These are phyloP conservation scores for Byssoonygena ceratinophila DNA, from an alignment of 2,329 filamentous ascomycete species.

Conservation along the genomic window DNA sequence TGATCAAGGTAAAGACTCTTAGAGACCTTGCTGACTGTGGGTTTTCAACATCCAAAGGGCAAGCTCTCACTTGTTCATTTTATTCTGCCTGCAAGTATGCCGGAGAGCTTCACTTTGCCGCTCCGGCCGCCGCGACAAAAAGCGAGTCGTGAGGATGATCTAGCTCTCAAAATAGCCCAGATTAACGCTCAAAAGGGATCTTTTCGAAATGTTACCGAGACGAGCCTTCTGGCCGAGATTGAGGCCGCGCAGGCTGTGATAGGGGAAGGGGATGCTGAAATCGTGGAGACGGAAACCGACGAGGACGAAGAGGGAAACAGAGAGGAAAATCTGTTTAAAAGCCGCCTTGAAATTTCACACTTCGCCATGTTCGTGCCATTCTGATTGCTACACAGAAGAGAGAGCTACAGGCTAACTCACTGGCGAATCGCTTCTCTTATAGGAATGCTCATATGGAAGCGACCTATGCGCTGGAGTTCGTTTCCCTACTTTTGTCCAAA, in stretches of 20 bases:
- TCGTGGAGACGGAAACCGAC: constrained; percentile 33
- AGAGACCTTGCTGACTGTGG: no score
- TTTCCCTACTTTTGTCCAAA: constrained; percentile 76
- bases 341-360: constrained; percentile 36
- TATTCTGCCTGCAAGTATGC: constrained; percentile 21
- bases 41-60: no score
- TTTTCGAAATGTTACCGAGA: constrained; percentile 69
- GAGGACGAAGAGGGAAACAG: constrained; percentile 33
- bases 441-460: constrained; percentile 39
- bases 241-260: constrained; percentile 34
- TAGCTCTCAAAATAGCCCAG: constrained; percentile 67
- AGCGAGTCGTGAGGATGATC: constrained; percentile 27
- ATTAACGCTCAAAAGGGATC: constrained; percentile 69
- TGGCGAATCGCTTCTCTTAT: constrained; percentile 5
- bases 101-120: constrained; percentile 44
- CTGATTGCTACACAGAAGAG: no score
- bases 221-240: constrained; percentile 60
- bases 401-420: constrained; percentile 8
- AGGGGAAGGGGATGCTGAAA: constrained; percentile 40
- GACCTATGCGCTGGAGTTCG: constrained; percentile 64
- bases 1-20: no score
- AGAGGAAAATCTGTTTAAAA: constrained; percentile 35
- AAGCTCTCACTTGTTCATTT: neutral
- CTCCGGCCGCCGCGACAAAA: constrained; percentile 45
- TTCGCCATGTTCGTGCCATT: constrained; percentile 30